Percentiles rank a stretch among this genome's conserved stretches.
Conservation (phyloP, 2,329 filamentous ascomycete genomes). For the Cordyceps fumosorosea region DNA sequence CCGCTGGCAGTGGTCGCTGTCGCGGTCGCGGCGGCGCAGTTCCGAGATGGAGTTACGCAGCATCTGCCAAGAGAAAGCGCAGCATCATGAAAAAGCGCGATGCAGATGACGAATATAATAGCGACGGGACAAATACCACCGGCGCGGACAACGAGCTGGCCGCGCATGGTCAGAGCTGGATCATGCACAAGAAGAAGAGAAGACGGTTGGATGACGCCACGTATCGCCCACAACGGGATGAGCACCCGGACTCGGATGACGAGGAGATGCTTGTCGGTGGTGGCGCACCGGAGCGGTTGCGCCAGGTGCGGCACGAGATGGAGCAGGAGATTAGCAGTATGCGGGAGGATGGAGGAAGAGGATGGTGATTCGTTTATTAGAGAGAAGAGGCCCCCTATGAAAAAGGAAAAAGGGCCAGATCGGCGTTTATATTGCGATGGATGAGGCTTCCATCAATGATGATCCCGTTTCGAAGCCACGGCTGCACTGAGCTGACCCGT, state of each 20-base stretch:
- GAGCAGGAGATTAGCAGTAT: slow-evolving; percentile 3
- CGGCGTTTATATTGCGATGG: background rate
- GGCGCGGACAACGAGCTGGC: background rate
- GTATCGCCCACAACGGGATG: background rate
- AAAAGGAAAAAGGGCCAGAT: background rate
- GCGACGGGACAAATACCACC: background rate
- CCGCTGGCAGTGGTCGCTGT: too few species aligned
- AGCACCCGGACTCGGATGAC: background rate
- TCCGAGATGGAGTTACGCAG: background rate
- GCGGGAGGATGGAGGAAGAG: background rate
- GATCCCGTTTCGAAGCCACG: background rate
- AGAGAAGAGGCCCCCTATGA: background rate
- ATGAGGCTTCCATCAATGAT: background rate
- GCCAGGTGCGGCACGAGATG: background rate
- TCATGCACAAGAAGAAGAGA: background rate
- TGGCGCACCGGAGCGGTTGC: background rate
- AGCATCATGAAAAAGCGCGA: background rate
- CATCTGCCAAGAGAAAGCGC: background rate
- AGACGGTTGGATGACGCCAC: background rate
- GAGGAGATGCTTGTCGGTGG: background rate
- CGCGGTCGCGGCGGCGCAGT: too few species aligned
- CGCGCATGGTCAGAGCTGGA: background rate
- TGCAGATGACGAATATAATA: background rate
- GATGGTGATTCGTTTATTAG: background rate
- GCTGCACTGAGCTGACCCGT: background rate